Evolutionary conservation across 1,284 basidiomycete genomes (phyloP).

Genomic region (Ceratobasidium sp.): DNA sequence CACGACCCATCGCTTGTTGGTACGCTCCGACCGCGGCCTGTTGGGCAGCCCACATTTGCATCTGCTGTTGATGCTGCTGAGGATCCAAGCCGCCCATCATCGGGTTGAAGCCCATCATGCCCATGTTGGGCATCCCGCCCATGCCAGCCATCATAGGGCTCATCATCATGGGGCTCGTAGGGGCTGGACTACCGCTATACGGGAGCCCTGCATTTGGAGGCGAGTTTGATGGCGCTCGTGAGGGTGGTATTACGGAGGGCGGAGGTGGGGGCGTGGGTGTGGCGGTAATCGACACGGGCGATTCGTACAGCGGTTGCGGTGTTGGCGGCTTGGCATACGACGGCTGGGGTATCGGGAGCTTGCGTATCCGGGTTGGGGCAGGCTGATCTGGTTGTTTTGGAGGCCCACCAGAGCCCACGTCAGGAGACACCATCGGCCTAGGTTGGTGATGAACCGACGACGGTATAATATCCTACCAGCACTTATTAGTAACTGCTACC

Average conservation of each 20-base stretch:
- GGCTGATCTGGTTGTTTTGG: neutral
- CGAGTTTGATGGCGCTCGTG: constrained; percentile 17
- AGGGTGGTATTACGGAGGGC: neutral
- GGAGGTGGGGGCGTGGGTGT: neutral
- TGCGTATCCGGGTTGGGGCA: neutral
- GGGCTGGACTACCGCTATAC: constrained; percentile 59
- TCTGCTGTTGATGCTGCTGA: constrained; percentile 70
- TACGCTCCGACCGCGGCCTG: constrained; percentile 89
- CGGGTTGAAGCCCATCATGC: constrained; percentile 53
- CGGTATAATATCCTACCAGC: constrained; percentile 8
- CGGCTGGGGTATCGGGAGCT: neutral
- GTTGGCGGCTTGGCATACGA: neutral
- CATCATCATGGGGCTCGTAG: constrained; percentile 50
- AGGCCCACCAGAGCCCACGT: constrained; percentile 7
- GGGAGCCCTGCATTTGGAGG: constrained; percentile 52
- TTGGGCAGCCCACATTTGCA: constrained; percentile 92
- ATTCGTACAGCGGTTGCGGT: constrained; percentile 1
- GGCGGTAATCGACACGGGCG: constrained; percentile 44
- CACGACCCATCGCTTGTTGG: constrained; percentile 73
- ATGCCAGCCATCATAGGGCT: constrained; percentile 50
- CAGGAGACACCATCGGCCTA: constrained; percentile 40
- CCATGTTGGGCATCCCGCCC: constrained; percentile 40
- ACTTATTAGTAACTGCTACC: constrained; percentile 7
- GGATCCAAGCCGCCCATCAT: constrained; percentile 59
- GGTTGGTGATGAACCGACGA: constrained; percentile 38